Conservation (phyloP, 2,329 filamentous ascomycete genomes). For the Drechslerella coelobrocha region DNA sequence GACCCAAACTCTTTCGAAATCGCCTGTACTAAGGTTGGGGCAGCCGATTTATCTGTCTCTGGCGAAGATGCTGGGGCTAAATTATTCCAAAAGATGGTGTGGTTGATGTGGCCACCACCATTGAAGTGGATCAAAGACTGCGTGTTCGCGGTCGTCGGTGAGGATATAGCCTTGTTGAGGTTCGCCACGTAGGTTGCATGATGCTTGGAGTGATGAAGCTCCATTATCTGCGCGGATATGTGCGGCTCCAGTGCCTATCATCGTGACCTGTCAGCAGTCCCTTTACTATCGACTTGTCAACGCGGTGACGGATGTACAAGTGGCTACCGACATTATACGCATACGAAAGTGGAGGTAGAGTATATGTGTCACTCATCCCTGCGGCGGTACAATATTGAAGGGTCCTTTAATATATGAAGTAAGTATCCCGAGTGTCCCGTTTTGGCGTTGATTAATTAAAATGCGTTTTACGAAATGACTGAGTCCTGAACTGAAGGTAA, state of each 20-base stretch:
- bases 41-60: conserved; percentile 65
- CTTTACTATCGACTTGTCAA: background rate
- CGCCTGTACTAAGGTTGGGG: conserved; percentile 67
- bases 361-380: conserved; percentile 60
- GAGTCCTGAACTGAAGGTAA: too few relatives aligned
- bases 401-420: too few relatives aligned
- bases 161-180: conserved; percentile 70
- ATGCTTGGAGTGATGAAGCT: conserved; percentile 79
- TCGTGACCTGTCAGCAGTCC: background rate
- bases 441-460: too few relatives aligned
- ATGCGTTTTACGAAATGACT: too few relatives aligned
- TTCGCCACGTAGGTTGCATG: conserved; percentile 80
- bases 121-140: conserved; percentile 74
- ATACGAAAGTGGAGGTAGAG: conserved; percentile 71
- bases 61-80: conserved; percentile 68
- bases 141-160: conserved; percentile 29
- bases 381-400: background rate
- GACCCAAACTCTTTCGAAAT: conserved; percentile 74
- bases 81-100: conserved; percentile 90
- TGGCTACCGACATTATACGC: conserved; percentile 70
- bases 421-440: too few relatives aligned
- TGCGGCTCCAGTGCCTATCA: conserved; percentile 72
- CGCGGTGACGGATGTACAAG: background rate
- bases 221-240: conserved; percentile 81
- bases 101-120: conserved; percentile 91